Evolutionary conservation across 1,284 basidiomycete species (phyloP), one percentile per base, ranked within the genome.

Genomic region (Paramarasmius palmivorus): DNA sequence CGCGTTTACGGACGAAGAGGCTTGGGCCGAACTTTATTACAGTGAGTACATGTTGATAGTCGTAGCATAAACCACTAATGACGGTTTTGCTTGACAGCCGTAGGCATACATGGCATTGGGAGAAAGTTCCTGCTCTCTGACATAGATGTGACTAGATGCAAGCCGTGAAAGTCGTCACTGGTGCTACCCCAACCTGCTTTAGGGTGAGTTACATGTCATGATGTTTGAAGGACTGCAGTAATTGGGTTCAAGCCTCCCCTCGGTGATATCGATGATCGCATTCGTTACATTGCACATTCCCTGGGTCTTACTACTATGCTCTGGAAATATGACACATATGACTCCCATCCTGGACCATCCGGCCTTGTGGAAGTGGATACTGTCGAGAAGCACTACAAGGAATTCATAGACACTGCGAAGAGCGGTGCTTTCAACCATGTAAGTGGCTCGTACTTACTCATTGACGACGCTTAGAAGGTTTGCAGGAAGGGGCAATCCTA

Each of bases 11-110:
- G 92, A 87, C 66, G 74, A 84, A 61, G 72, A 90, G 62, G 88
- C 87, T 23, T 89, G 92, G 46, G 90, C 90, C 10, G 90, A 93
- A 66, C 77, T 94, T 32, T 90, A 85, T 53, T 93, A 92, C 74
- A 86, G 79, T 79, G 56, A 42, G 78, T 68, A 2, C 19, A 10
- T 29, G 5, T 22, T 26, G n/a, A 32, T 10, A 32, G 35, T 34
- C 35, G 39, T 19, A 52, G 15, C 17, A 10, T 23, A 19, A 19
- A 10, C 41, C 37, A 39, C 26, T 22, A 20, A 15, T 34, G 9
- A 12, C 15, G n/a, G 32, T 20, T 36, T 49, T 37, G 2, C 25
- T 34, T 50, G n/a, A 14, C 39, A 55, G 56, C 53, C 42, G 56
- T 57, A n/a, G 41, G 36, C 46, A 29, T 17, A 32, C 42, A 35